These are phyloP conservation scores for Colletotrichum zoysiae DNA, from an alignment of 2,329 filamentous ascomycete species.

Conservation along the genomic window DNA sequence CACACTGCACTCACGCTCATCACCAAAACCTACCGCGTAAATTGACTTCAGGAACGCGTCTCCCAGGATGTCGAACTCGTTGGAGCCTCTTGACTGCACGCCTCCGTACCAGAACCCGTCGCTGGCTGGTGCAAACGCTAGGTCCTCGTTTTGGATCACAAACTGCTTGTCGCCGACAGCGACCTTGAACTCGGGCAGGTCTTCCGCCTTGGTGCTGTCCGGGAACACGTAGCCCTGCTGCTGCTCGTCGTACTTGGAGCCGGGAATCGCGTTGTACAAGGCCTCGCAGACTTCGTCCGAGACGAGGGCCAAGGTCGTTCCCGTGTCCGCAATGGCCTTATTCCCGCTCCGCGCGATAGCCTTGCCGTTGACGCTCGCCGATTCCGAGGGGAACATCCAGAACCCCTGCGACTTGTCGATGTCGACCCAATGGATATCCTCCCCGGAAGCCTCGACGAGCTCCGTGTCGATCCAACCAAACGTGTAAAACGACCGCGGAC, in stretches of 20 bases:
- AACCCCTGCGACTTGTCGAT: constrained; percentile 74
- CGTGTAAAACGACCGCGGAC: constrained; percentile 73
- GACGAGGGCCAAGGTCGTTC: constrained; percentile 72
- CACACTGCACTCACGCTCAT: background rate
- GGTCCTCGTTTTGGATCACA: constrained; percentile 35
- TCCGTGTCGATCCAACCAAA: constrained; percentile 77
- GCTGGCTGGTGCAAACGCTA: constrained; percentile 32
- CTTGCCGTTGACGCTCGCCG: constrained; percentile 66
- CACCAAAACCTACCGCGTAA: constrained; percentile 28
- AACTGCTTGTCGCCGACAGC: constrained; percentile 67
- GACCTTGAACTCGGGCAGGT: constrained; percentile 63
- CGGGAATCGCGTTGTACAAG: constrained; percentile 46
- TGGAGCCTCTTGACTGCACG: constrained; percentile 37
- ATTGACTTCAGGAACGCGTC: constrained; percentile 37
- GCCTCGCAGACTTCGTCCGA: constrained; percentile 43
- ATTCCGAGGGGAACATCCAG: constrained; percentile 74
- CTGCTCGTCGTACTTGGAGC: constrained; percentile 43
- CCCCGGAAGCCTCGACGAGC: constrained; percentile 68
- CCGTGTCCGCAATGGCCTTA: constrained; percentile 68
- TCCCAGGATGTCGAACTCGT: constrained; percentile 36
- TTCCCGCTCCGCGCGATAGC: constrained; percentile 53
- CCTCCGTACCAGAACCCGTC: constrained; percentile 37
- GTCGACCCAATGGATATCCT: constrained; percentile 70
- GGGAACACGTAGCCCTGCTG: constrained; percentile 55
- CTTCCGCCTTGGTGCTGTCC: constrained; percentile 50